These are phyloP conservation scores for Geranium rotundifolium DNA, from an alignment of 345 rosid species.

Conservation along the genomic window DNA sequence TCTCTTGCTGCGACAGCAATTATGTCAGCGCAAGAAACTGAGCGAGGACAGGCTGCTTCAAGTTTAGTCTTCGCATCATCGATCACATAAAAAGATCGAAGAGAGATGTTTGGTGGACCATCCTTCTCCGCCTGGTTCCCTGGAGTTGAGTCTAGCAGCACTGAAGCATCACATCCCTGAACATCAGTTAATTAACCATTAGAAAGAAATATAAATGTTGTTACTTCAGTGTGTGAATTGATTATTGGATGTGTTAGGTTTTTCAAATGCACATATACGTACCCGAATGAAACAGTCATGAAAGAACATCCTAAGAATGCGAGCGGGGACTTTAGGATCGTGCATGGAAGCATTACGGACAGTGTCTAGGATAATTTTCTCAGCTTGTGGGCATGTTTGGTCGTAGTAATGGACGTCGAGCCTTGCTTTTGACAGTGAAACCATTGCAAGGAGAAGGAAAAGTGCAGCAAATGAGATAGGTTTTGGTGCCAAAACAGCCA, in stretches of 20 bases:
- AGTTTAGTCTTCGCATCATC: constrained; percentile 67
- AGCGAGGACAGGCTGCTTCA: constrained; percentile 51
- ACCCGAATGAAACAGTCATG: constrained; percentile 89
- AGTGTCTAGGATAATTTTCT: constrained; percentile 46
- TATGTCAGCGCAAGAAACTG: constrained; percentile 66
- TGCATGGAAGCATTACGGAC: constrained; percentile 43
- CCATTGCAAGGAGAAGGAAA: constrained; percentile 13
- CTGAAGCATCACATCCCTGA: constrained; percentile 82
- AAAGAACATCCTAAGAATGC: constrained; percentile 77
- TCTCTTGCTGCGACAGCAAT: constrained; percentile 75
- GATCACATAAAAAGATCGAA: constrained; percentile 64
- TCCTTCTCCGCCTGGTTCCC: constrained; percentile 76
- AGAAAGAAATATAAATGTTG: too few relatives aligned
- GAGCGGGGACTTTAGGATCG: constrained; percentile 79
- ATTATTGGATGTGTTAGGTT: too few relatives aligned
- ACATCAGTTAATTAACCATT: background rate
- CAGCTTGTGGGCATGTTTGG: constrained; percentile 57
- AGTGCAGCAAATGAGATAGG: constrained; percentile 2
- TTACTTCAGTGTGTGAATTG: too few relatives aligned
- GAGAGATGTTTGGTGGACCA: constrained; percentile 68
- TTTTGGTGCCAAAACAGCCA: constrained; percentile 1
- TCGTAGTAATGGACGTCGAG: constrained; percentile 51
- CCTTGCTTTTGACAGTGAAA: constrained; percentile 22
- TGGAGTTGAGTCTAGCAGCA: constrained; percentile 51
- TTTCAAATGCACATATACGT: background rate